Base-by-base conservation (phyloP, 257 asterid species). In the Petunia secreta region DNA sequence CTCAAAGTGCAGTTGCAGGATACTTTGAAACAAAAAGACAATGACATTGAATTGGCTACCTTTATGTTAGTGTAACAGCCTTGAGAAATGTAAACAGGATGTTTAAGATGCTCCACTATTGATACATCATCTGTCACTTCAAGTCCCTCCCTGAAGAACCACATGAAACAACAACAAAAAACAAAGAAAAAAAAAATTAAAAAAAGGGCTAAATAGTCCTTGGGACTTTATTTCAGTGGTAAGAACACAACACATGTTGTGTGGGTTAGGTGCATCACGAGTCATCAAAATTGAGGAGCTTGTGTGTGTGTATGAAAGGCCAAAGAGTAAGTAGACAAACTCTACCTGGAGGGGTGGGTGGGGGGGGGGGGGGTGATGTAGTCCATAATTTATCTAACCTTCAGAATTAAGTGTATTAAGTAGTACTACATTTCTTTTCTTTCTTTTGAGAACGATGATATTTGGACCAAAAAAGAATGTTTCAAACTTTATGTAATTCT, bases 121-220 rank as follows among this genome's bases (percentile, higher is more conserved):
- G 99, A 96, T 64, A 96, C 99, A 85, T 96, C 99, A 80, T 96
- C 99, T 0, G 99, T 94, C 16, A 96, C 99, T 91, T 96, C 99
- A 63, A 96, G 97, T 37, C 94, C 92, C 85, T 91, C 98, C 89
- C 99, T 96, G 92, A 64, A 83, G 48, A 54, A 76, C 77, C 77
- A 48, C 60, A 71, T 71, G 67, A 25, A n/a, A n/a, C n/a, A n/a
- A n/a, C n/a, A 66, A 54, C 75, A 75, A 8, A 43, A 65, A 62
- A 62, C 54, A 46, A 36, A 40, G 25, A 13, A 53, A 3, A 46
- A 57, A 63, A 16, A 8, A 40, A 64, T 55, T 55, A 57, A 8
- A 37, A 14, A 11, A 13, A 71, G 68, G 77, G 77, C 59, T 9
- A 9, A 1, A 38, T n/a, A n/a, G 14, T 0, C 74, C 52, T 65